These are phyloP conservation scores for Drechslerella dactyloides DNA, from an alignment of 2,329 filamentous ascomycete genomes.

Conservation along the genomic window DNA sequence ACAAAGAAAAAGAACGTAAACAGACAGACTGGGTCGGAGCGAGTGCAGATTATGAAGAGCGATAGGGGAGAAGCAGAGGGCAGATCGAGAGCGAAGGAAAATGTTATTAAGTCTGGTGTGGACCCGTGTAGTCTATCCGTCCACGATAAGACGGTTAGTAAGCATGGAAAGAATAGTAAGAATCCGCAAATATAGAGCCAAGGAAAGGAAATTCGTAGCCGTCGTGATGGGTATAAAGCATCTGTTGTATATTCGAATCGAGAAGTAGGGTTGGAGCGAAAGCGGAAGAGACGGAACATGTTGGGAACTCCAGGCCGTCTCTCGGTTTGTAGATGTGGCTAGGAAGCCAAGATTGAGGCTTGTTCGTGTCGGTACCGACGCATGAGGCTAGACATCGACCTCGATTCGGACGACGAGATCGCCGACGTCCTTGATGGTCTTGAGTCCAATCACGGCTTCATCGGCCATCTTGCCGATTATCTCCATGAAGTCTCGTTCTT, in stretches of 20 bases:
- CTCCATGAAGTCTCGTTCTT: slow-evolving; percentile 50
- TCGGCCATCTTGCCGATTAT: slow-evolving; percentile 49
- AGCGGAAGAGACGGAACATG: slow-evolving; percentile 12
- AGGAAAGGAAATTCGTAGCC: slow-evolving; percentile 46
- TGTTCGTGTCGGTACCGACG: background rate
- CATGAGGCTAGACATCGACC: slow-evolving; percentile 36
- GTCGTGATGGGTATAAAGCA: slow-evolving; percentile 43
- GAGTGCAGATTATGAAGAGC: slow-evolving; percentile 18
- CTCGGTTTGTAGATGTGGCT: slow-evolving; percentile 29
- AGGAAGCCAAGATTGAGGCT: slow-evolving; percentile 15
- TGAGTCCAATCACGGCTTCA: slow-evolving; percentile 48
- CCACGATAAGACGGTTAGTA: slow-evolving; percentile 29
- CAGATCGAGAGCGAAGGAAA: slow-evolving; percentile 24
- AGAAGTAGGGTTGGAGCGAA: slow-evolving; percentile 23
- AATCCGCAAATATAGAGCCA: slow-evolving; percentile 14
- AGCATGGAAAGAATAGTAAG: background rate
- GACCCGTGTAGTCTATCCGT: slow-evolving; percentile 48
- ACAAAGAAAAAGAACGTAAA: slow-evolving; percentile 19
- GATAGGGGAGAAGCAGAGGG: slow-evolving; percentile 14
- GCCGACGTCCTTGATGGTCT: slow-evolving; percentile 48
- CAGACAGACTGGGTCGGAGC: background rate
- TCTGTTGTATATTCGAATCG: slow-evolving; percentile 16
- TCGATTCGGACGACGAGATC: slow-evolving; percentile 47
- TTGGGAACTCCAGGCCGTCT: slow-evolving; percentile 11
- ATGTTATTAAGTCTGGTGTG: slow-evolving; percentile 39